phyloP scores from a whole-genome alignment of 805 yeast genomes.

The Candida maltosa region DNA sequence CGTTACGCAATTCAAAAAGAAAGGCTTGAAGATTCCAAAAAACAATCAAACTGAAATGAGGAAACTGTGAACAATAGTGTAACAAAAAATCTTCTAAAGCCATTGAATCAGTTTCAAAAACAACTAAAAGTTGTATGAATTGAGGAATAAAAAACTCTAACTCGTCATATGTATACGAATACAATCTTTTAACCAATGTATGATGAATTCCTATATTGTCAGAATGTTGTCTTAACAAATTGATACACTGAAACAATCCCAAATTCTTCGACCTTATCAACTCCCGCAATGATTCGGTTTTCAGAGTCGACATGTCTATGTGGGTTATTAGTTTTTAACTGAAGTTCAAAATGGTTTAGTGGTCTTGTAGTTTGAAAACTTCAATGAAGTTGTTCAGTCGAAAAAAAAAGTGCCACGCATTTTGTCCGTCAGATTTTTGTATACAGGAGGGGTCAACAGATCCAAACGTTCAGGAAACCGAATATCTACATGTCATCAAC shows the following conservation, averaged over 20 bases:
- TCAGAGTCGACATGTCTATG: no score
- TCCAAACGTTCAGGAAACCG: no score
- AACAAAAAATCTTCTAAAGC: constrained; percentile 82
- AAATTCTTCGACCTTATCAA: no score
- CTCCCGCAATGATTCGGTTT: no score
- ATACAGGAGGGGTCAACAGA: no score
- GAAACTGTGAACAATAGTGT: constrained; percentile 64
- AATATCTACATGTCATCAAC: no score
- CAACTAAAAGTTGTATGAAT: constrained; percentile 78
- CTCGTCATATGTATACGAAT: constrained; percentile 56
- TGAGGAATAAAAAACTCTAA: constrained; percentile 90
- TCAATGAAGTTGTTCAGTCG: no score
- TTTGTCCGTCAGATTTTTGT: no score
- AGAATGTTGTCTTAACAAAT: constrained; percentile 58
- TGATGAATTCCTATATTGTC: constrained; percentile 79
- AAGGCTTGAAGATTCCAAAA: constrained; percentile 94
- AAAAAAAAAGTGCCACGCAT: no score
- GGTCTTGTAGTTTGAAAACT: no score
- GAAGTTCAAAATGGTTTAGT: no score
- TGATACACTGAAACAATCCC: constrained; percentile 65
- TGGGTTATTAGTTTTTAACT: no score
- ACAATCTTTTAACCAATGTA: constrained; percentile 64
- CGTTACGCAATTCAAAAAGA: constrained; percentile 73
- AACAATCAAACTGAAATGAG: constrained; percentile 79
- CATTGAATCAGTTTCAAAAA: constrained; percentile 87